Base-by-base conservation (phyloP, 2,329 filamentous ascomycete species). In the Calycina herbarum region DNA sequence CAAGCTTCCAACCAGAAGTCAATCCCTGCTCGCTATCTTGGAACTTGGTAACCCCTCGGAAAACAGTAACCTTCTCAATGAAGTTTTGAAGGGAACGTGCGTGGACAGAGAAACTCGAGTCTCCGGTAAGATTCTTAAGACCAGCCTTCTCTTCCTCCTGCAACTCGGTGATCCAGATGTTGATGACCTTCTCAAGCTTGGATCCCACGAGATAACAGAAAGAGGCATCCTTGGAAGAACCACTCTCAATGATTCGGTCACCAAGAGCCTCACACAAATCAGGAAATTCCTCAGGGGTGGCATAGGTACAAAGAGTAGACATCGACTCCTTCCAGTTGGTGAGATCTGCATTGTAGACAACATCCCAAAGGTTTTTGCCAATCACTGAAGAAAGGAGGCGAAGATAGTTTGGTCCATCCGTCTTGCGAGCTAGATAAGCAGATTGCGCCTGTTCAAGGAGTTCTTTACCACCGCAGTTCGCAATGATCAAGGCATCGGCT, bases 11-110 rank as follows among this genome's bases (percentile, higher is more conserved):
- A 72, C 89, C 92, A 1, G 89, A 88, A 10, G 86, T 83, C 71
- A 92, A 86, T 58, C 81, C 80, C 69, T 86, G 86, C 75, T 97
- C 93, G 8, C 80, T 79, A 76, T 99, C 95, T 73, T 91, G 82
- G 81, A 97, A 99, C 75, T 94, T 93, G 68, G 93, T 94, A 56
- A 97, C 94, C 71, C 95, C 87, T 63, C 95, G 90, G 88, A 99
- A 99, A 63, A 99, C 87, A 0, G 94, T 96, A 58, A 99, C 95
- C 83, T 99, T 99, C 80, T 99, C 95, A 68, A 99, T 96, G 75
- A 99, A 94, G 70, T 91, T 89, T 78, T 98, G 95, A 56, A 99
- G 82, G 58, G 91, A 90, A 68, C 89, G 88, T 64, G 94, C 93
- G 74, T 98, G 95, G 60, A 98, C 88, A 0, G 94, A 96, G 79